Percentiles rank a stretch among this genome's conserved stretches.
Conservation (phyloP, 2,329 filamentous ascomycete species). For the Trichocomaceae sp. region DNA sequence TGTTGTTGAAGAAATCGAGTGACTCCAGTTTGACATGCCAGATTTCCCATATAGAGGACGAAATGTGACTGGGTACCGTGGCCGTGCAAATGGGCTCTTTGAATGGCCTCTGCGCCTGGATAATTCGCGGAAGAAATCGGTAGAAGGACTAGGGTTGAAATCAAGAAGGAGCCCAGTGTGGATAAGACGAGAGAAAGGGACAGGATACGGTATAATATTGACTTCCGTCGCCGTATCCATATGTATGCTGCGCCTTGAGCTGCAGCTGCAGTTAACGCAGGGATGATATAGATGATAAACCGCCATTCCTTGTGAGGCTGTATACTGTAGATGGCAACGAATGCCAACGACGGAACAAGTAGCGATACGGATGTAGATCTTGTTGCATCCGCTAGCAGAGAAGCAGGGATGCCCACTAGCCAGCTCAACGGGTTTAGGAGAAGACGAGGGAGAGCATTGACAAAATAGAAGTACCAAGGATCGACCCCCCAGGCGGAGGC, state of each 20-base stretch:
- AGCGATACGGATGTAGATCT: slow-evolving; percentile 46
- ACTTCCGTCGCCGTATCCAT: slow-evolving; percentile 60
- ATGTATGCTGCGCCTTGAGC: slow-evolving; percentile 67
- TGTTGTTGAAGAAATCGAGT: slow-evolving; percentile 51
- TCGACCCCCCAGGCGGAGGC: slow-evolving; percentile 83
- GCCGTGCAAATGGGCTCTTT: slow-evolving; percentile 31
- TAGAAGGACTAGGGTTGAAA: slow-evolving; percentile 65
- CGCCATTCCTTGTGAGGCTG: slow-evolving; percentile 95
- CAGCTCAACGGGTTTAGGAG: slow-evolving; percentile 70
- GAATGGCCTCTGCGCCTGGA: slow-evolving; percentile 76
- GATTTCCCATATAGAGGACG: slow-evolving; percentile 52
- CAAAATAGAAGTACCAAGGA: slow-evolving; percentile 81
- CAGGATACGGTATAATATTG: slow-evolving; percentile 48
- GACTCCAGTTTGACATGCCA: slow-evolving; percentile 58
- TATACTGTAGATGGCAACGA: slow-evolving; percentile 72
- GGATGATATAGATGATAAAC: slow-evolving; percentile 85
- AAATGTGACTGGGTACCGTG: slow-evolving; percentile 23
- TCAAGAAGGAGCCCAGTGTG: slow-evolving; percentile 52
- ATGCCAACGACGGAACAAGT: slow-evolving; percentile 61
- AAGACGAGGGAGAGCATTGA: slow-evolving; percentile 71
- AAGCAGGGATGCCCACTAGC: slow-evolving; percentile 45
- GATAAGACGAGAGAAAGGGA: slow-evolving; percentile 54
- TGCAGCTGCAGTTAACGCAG: slow-evolving; percentile 69
- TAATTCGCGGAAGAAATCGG: slow-evolving; percentile 85
- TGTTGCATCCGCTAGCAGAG: slow-evolving; percentile 49